Evolutionary conservation across 2,329 filamentous ascomycete species (phyloP).

Genomic region (Balansia obtecta): DNA sequence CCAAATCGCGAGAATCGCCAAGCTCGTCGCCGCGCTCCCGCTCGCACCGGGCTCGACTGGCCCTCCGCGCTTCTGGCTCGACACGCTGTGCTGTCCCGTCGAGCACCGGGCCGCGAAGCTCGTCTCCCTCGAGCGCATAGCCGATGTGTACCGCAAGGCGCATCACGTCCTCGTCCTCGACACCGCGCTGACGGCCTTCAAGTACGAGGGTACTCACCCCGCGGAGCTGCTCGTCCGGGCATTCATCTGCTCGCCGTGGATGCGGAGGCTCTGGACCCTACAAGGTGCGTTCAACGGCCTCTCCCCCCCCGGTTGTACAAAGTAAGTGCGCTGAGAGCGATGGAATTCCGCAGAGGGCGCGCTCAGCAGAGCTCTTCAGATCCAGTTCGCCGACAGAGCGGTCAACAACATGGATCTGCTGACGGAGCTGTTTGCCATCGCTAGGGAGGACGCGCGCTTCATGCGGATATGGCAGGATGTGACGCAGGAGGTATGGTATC

Average conservation of each 20-base stretch:
- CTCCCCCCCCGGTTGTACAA: no score
- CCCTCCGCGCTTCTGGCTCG: slow-evolving; percentile 19
- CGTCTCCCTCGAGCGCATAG: slow-evolving; percentile 21
- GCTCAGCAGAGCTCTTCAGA: slow-evolving; percentile 17
- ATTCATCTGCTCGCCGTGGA: slow-evolving; percentile 23
- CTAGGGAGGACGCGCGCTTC: slow-evolving; percentile 6
- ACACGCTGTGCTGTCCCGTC: slow-evolving; percentile 22
- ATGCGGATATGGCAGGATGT: slow-evolving; percentile 13
- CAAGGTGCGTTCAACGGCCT: slow-evolving; percentile 16
- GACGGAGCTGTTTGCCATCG: slow-evolving; percentile 7
- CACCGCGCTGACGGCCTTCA: slow-evolving; percentile 14
- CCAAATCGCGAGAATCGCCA: slow-evolving; percentile 16
- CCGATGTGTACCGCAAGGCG: slow-evolving; percentile 20
- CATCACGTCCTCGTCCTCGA: slow-evolving; percentile 22
- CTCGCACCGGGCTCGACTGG: background rate
- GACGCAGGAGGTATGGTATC: slow-evolving; percentile 8
- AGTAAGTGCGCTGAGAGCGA: no score
- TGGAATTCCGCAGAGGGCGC: slow-evolving; percentile 16
- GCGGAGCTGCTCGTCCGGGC: slow-evolving; percentile 19
- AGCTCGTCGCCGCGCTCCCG: slow-evolving; percentile 13
- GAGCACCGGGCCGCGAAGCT: slow-evolving; percentile 12
- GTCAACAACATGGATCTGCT: slow-evolving; percentile 8
- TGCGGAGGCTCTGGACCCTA: slow-evolving; percentile 27
- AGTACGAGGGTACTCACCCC: slow-evolving; percentile 6
- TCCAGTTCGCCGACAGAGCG: slow-evolving; percentile 21